Base-by-base conservation (phyloP, 2,329 filamentous ascomycete genomes). In the Macrophomina tecta region DNA sequence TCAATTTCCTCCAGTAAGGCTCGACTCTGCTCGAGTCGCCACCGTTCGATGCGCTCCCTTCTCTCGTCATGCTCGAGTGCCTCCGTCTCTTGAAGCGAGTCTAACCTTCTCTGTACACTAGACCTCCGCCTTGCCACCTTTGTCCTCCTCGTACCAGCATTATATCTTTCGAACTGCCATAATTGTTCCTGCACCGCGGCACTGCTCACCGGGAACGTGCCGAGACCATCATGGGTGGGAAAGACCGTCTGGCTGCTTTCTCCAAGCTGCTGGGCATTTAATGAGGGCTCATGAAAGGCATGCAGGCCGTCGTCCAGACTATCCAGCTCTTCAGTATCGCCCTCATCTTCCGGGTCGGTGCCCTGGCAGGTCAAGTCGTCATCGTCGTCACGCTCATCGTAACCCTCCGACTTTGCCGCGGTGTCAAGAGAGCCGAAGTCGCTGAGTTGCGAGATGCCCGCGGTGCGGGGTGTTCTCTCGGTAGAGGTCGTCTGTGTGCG, bases 291-390 rank as follows among this genome's bases (percentile, higher is more conserved):
- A 62, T 93, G 88, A 75, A 97, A 97, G 51, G 93, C 94, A 70
- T 94, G 91, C 1, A 98, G 84, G 64, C 96, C 94, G 75, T 94
- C 94, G 76, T 98, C 94, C 48, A 98, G 84, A 75, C 93, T 97
- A 77, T 99, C 95, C 52, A 98, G 84, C 76, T 98, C 94, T 32
- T 49, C 61, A 4, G 85, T 88, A 69, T 92, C 90, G 36, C 92
- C 91, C 65, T 90, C 88, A 28, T 84, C 83, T 46, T 83, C 78
- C 32, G 70, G 69, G 12, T 79, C 81, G 4, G 78, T 82, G 14
- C 78, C 81, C 53, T 80, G 76, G 68, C 77, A 79, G 7, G 80
- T 81, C 12, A 75, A 71, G 68, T 78, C 76, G 32, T 79, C 80
- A 56, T 83, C 83, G 18, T 79, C 80, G 42, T 81, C 80, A 56